Evolutionary conservation across 129 eudicot species (phyloP), one percentile per base, ranked within the genome.

Genomic region (Scalesia atractyloides): DNA sequence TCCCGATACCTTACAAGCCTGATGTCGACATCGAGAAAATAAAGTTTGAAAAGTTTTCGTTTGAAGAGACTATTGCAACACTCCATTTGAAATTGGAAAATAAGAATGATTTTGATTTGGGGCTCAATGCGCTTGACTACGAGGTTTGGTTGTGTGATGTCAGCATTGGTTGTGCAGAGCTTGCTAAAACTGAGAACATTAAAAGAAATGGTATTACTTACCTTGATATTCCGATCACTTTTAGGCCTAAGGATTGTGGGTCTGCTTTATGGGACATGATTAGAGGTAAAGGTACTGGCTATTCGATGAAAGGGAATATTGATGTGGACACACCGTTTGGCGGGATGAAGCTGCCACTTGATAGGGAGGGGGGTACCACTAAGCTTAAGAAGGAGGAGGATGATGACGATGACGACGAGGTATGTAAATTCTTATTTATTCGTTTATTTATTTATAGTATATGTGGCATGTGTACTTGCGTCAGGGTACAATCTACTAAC

Each of bases 241-340:
- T 95, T 64, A 95, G 94, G 89, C 99, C 99, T 1, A 95, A 95
- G 77, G 99, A 95, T 24, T 90, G 84, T 56, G 99, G 99, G 3
- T 95, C 99, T 48, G 99, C 97, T 62, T 71, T 95, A 64, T 95
- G 99, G 99, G 97, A 95, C 53, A 95, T 95, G 99, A 90, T 95
- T 8, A 88, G 99, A 82, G 99, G 99, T 56, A 95, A 59, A 84
- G 99, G 97, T 5, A 95, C 93, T n/a, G 93, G 98, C 47, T 90
- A 94, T 73, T 63, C 93, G 47, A 90, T 94, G 93, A 94, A 94
- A 80, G 98, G 98, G 47, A 79, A 86, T 73, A 86, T 94, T 44
- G 67, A 94, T 53, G 97, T 88, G 75, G 93, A 86, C 59, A 94
- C 98, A 34, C 98, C 98, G n/a, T 94, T 94, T 86, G 98, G 98